Evolutionary conservation across 1,284 basidiomycete species (phyloP), one percentile per base, ranked within the genome.

Genomic region (Gymnopus androsaceus): DNA sequence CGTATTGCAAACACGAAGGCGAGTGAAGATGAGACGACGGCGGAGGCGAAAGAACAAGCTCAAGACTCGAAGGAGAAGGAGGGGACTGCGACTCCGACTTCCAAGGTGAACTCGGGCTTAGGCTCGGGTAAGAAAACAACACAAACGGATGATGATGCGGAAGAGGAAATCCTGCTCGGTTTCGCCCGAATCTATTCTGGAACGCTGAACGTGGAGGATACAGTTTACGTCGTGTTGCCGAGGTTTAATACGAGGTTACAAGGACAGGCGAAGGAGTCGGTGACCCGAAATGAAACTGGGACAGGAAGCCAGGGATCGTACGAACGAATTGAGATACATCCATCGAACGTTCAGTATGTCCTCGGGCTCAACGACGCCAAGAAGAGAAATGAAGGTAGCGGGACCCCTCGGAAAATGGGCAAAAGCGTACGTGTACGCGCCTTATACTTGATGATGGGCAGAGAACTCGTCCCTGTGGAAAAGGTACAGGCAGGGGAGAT

Each of bases 361-460:
- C 36, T 50, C 3, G 48, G 48, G 11, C 36, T 50, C 33, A 21
- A n/a, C n/a, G n/a, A n/a, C n/a, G n/a, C n/a, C n/a, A n/a, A n/a
- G n/a, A n/a, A n/a, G n/a, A n/a, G n/a, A n/a, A n/a, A n/a, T n/a
- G n/a, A n/a, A n/a, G n/a, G n/a, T n/a, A n/a, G n/a, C n/a, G n/a
- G n/a, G n/a, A n/a, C n/a, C n/a, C n/a, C n/a, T n/a, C n/a, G n/a
- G n/a, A n/a, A n/a, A n/a, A n/a, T n/a, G n/a, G n/a, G n/a, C n/a
- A n/a, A n/a, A n/a, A n/a, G n/a, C n/a, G n/a, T n/a, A n/a, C n/a
- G n/a, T n/a, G 83, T 95, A 4, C 83, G 88, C 59, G 87, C 87
- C 5, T 72, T 99, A 54, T 99, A 98, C 75, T 87, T 92, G 63
- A 98, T 99, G 92, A 99, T 99, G 97, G 97, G 97, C 3, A 80